phyloP scores from a whole-genome alignment of 306 rosid genomes.

The Dryas octopetala region DNA sequence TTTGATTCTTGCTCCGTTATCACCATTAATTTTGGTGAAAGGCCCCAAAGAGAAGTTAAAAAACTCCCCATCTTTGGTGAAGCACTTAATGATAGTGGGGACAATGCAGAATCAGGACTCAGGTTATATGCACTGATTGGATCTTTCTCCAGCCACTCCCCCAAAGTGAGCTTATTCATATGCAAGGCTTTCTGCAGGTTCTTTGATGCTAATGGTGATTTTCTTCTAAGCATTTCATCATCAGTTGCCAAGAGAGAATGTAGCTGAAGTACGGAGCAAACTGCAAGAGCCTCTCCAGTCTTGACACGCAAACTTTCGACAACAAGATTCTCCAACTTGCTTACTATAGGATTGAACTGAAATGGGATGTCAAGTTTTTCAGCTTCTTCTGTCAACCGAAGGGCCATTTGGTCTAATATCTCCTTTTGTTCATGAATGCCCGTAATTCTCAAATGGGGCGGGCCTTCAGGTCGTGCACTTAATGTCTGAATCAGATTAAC shows the following conservation, averaged over 20 bases:
- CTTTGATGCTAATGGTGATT: slow-evolving; percentile 47
- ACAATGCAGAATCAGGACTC: slow-evolving; percentile 61
- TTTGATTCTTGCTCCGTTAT: slow-evolving; percentile 90
- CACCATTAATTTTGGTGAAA: slow-evolving; percentile 67
- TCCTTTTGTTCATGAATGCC: slow-evolving; percentile 73
- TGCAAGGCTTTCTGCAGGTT: slow-evolving; percentile 51
- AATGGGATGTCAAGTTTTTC: slow-evolving; percentile 68
- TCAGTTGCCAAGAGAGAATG: slow-evolving; percentile 74
- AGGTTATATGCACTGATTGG: slow-evolving; percentile 40
- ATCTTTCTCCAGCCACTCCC: slow-evolving; percentile 72
- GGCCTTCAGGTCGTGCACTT: slow-evolving; percentile 62
- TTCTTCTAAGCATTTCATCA: slow-evolving; percentile 44
- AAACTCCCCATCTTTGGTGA: slow-evolving; percentile 76
- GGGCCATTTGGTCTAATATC: slow-evolving; percentile 65
- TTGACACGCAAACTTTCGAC: slow-evolving; percentile 65
- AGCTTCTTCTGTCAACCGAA: slow-evolving; percentile 61
- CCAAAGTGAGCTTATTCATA: slow-evolving; percentile 54
- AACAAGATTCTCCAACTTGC: slow-evolving; percentile 71
- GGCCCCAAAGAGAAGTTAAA: slow-evolving; percentile 46
- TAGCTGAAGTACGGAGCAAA: slow-evolving; percentile 71
- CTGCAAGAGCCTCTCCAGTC: slow-evolving; percentile 87
- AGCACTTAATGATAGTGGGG: slow-evolving; percentile 57
- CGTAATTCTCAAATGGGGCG: slow-evolving; percentile 77
- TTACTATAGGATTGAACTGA: slow-evolving; percentile 62
- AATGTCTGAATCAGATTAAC: slow-evolving; percentile 56